Evolutionary conservation across 192 early-diverging fungal species (phyloP).

Genomic region (Chytriomyces sp.): DNA sequence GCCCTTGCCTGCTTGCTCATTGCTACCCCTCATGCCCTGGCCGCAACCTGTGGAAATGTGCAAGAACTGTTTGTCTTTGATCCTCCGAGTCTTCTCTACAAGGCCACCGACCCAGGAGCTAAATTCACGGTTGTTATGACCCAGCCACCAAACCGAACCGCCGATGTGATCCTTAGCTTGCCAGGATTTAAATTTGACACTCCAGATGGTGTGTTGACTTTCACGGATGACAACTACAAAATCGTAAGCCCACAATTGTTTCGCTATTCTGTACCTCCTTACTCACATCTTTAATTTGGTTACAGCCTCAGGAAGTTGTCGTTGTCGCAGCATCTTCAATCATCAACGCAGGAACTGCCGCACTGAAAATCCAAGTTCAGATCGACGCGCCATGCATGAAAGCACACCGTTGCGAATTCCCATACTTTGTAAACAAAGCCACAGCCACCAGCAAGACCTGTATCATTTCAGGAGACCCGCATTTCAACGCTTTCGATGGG

Average conservation of each 20-base stretch:
- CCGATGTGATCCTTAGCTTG: background rate
- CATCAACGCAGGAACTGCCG: background rate
- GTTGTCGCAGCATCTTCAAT: background rate
- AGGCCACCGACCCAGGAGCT: background rate
- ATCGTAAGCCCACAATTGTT: background rate
- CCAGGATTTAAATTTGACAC: background rate
- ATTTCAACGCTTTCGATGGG: background rate
- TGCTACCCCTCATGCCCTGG: no score
- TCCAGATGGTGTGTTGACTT: background rate
- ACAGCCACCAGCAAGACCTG: background rate
- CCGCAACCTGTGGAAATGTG: background rate
- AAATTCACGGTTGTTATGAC: background rate
- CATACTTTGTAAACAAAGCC: background rate
- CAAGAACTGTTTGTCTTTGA: background rate
- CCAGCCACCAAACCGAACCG: background rate
- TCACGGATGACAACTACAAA: background rate
- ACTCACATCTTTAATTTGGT: background rate
- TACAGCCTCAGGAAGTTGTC: background rate
- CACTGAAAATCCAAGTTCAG: background rate
- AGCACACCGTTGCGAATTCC: background rate
- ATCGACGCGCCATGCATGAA: conserved; percentile 4
- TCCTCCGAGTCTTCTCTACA: background rate
- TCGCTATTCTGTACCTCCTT: no score
- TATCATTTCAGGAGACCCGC: background rate
- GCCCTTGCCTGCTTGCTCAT: no score